A percentile compares a stretch with the other conserved stretches of the same genome.
phyloP scores from a whole-genome alignment of 2,329 filamentous ascomycete genomes.

The Emmonsia crescens region DNA sequence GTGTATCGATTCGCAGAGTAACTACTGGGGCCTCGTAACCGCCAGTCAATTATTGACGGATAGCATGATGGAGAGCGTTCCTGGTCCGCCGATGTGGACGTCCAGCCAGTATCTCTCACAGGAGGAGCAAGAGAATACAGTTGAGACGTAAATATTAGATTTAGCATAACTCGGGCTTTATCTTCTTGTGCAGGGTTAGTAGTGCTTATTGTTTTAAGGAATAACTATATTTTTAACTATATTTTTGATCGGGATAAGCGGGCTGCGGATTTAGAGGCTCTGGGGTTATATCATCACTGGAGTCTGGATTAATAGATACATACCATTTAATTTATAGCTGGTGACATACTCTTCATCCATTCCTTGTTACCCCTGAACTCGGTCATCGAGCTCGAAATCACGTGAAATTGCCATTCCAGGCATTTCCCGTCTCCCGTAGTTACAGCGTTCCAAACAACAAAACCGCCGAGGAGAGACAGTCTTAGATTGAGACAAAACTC shows the following conservation, averaged over 20 bases:
- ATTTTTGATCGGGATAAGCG: background rate
- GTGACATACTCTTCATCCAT: no score
- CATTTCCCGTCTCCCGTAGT: background rate
- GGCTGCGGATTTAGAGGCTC: background rate
- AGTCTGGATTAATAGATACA: background rate
- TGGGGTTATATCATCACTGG: background rate
- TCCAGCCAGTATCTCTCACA: slow-evolving; percentile 29
- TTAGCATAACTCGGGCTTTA: background rate
- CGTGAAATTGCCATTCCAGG: background rate
- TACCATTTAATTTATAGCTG: background rate
- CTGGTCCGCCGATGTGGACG: slow-evolving; percentile 29
- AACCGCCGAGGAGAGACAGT: background rate
- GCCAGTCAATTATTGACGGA: slow-evolving; percentile 30
- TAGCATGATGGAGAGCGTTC: slow-evolving; percentile 35
- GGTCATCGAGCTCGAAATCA: background rate
- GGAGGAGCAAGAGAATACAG: slow-evolving; percentile 11
- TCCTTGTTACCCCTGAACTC: no score
- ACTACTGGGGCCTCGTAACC: slow-evolving; percentile 18
- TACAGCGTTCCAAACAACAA: background rate
- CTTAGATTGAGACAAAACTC: background rate
- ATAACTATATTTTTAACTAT: background rate
- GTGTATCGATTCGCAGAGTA: slow-evolving; percentile 1
- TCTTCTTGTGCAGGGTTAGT: background rate
- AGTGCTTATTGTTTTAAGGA: no score
- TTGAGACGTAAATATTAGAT: background rate